These are phyloP conservation scores for Trifolium dubium DNA, from an alignment of 306 rosid genomes.

Conservation along the genomic window DNA sequence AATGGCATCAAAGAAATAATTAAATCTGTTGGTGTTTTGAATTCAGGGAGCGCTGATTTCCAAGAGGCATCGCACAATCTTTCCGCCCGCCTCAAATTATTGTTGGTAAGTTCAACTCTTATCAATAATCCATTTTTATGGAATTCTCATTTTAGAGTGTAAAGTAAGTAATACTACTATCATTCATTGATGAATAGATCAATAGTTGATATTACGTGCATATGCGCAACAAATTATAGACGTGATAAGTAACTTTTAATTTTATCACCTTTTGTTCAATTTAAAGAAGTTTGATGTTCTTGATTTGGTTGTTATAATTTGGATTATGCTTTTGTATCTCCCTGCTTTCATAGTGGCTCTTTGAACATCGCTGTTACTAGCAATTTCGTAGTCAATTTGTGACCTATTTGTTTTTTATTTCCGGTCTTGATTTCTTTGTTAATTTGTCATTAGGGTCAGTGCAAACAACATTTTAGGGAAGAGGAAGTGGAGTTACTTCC, in stretches of 20 bases:
- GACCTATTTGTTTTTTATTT: neutral
- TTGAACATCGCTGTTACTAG: neutral
- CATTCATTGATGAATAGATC: neutral
- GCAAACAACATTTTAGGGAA: constrained; percentile 72
- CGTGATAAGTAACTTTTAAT: neutral
- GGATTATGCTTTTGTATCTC: neutral
- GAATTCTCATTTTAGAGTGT: neutral
- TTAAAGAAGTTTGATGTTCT: neutral
- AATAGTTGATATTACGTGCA: neutral
- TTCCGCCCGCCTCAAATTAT: constrained; percentile 62
- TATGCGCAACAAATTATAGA: neutral
- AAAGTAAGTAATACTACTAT: neutral
- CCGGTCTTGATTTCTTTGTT: constrained; percentile 1
- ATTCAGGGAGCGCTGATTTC: constrained; percentile 60
- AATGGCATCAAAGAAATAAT: constrained; percentile 92
- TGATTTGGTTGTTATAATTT: neutral
- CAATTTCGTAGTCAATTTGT: neutral
- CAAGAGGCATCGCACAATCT: constrained; percentile 65
- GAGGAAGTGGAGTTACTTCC: constrained; percentile 80
- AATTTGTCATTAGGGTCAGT: constrained; percentile 53
- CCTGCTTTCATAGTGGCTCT: neutral
- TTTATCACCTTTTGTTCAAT: neutral
- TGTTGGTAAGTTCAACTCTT: constrained; percentile 56
- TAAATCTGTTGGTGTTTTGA: constrained; percentile 77
- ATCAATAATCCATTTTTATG: neutral